Evolutionary conservation across 768 basidiomycete species (phyloP).

Genomic region (Kockovaella imperatae): DNA sequence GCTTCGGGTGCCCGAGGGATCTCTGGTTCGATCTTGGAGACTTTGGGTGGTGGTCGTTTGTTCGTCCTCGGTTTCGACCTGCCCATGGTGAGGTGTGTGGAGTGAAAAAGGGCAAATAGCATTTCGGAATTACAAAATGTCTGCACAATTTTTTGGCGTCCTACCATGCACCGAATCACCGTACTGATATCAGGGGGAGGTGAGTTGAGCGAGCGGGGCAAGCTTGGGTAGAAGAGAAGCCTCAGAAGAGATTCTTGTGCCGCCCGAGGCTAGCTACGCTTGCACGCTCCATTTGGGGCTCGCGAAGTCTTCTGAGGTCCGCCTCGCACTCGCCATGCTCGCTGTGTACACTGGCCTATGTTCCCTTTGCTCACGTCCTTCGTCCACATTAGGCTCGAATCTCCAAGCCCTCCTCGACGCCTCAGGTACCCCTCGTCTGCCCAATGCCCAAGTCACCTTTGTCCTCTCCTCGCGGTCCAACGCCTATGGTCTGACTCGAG

Average conservation of each 20-base stretch:
- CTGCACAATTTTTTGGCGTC: not conserved
- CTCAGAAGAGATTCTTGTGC: too few relatives aligned
- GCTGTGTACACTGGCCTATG: too few relatives aligned
- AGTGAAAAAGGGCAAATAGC: not conserved
- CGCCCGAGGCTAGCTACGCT: too few relatives aligned
- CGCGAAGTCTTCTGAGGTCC: too few relatives aligned
- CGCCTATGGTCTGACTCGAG: constrained; percentile 82
- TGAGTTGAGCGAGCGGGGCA: too few relatives aligned
- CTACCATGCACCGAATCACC: constrained; percentile 44
- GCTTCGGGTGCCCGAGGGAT: not conserved
- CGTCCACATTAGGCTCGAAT: constrained; percentile 93
- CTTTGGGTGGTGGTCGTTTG: constrained; percentile 30
- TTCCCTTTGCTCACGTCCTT: not conserved
- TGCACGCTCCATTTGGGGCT: too few relatives aligned
- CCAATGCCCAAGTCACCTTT: constrained; percentile 61
- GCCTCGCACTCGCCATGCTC: too few relatives aligned
- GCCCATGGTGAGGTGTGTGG: constrained; percentile 14
- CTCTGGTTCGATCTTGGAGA: constrained; percentile 3
- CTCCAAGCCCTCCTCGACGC: constrained; percentile 94
- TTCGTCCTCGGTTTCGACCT: constrained; percentile 26
- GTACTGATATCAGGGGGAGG: constrained; percentile 65
- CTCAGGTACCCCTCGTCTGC: constrained; percentile 59
- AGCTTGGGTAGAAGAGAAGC: too few relatives aligned
- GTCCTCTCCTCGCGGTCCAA: constrained; percentile 89
- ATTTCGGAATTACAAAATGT: not conserved